Conservation (phyloP, 2,329 filamentous ascomycete genomes). For the Aureobasidium sp. region DNA sequence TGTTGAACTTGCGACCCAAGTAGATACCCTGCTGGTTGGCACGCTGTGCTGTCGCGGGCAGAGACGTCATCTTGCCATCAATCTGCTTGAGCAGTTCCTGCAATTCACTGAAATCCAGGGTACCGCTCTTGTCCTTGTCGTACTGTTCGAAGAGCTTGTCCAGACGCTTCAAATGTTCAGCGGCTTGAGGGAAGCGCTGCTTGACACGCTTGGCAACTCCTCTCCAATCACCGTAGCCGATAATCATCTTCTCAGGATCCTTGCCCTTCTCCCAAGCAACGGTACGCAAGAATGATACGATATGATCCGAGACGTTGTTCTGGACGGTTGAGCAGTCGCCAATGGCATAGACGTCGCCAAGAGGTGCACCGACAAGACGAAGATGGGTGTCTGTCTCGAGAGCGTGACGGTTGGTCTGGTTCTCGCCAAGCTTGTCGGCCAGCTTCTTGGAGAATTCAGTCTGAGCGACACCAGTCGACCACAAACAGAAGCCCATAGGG, state of each 20-base stretch:
- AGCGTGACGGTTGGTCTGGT: conserved; percentile 82
- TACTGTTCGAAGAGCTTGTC: conserved; percentile 89
- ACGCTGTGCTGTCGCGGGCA: conserved; percentile 91
- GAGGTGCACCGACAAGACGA: conserved; percentile 75
- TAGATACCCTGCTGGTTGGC: conserved; percentile 95
- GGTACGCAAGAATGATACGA: conserved; percentile 81
- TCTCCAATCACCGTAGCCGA: conserved; percentile 85
- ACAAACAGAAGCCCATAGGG: conserved; percentile 91
- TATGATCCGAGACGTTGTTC: conserved; percentile 90
- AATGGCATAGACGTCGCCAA: conserved; percentile 93
- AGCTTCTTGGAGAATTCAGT: conserved; percentile 72
- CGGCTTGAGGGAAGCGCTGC: conserved; percentile 84
- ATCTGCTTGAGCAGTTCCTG: conserved; percentile 84
- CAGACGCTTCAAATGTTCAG: conserved; percentile 76
- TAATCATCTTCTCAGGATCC: conserved; percentile 78
- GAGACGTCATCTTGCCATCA: conserved; percentile 85
- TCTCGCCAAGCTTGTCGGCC: conserved; percentile 61
- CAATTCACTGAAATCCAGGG: conserved; percentile 88
- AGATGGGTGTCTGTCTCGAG: conserved; percentile 93
- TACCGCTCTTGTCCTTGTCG: conserved; percentile 87
- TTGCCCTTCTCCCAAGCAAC: conserved; percentile 88
- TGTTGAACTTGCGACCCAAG: conserved; percentile 89
- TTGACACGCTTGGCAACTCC: conserved; percentile 75
- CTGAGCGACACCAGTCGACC: conserved; percentile 92
- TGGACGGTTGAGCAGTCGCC: conserved; percentile 95